These are phyloP conservation scores for Plectranthus barbatus DNA, from an alignment of 257 asterid species.

Conservation along the genomic window DNA sequence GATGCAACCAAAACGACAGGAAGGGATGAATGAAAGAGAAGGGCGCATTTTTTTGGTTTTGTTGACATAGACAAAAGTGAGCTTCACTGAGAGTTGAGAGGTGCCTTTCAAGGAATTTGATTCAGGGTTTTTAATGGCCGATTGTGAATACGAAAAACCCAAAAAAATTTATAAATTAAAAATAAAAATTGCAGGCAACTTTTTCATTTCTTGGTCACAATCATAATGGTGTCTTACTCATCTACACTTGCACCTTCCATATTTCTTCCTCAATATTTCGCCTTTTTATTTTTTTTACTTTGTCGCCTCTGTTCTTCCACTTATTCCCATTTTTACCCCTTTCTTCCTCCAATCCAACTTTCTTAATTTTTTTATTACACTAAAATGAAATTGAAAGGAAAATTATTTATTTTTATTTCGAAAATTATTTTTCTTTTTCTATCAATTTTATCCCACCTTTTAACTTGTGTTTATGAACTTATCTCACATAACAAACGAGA, in stretches of 20 bases:
- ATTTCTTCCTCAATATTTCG: not conserved
- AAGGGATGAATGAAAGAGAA: slow-evolving; percentile 23
- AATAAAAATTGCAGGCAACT: not conserved
- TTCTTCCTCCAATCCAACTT: not conserved
- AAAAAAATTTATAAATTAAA: no score
- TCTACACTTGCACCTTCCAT: slow-evolving; percentile 12
- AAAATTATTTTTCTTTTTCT: no score
- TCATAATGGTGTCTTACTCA: slow-evolving; percentile 44
- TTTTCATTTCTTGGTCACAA: slow-evolving; percentile 21
- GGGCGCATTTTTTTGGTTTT: slow-evolving; percentile 27
- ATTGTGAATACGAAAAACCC: slow-evolving; percentile 7
- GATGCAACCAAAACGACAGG: slow-evolving; percentile 26
- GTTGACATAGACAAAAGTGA: slow-evolving; percentile 23
- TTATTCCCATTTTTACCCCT: not conserved
- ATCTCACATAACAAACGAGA: no score
- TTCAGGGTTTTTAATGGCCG: slow-evolving; percentile 15
- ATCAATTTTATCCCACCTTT: no score
- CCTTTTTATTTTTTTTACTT: not conserved
- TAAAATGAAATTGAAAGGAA: no score
- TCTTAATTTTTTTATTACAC: not conserved
- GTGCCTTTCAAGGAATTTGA: slow-evolving; percentile 21
- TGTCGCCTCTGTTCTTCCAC: not conserved
- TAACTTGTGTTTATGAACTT: no score
- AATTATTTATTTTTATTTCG: no score
- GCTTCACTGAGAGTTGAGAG: slow-evolving; percentile 15